Conservation (phyloP, 78 protist genomes). For the Dictyostelium intermedium region DNA sequence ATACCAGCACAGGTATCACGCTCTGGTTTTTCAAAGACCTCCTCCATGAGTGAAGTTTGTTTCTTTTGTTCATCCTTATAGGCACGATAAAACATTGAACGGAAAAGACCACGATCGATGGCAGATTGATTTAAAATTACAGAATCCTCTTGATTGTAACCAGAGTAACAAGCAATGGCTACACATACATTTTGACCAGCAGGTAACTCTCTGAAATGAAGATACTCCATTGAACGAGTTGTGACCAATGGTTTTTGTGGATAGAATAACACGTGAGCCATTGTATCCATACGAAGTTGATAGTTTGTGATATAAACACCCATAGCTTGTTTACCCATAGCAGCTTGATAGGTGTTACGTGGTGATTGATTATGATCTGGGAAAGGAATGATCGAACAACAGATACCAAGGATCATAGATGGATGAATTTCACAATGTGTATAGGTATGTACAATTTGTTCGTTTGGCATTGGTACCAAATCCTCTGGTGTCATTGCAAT, state of each 20-base stretch:
- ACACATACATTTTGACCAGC: slow-evolving; percentile 99
- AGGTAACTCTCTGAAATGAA: slow-evolving; percentile 82
- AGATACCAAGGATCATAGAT: slow-evolving; percentile 97
- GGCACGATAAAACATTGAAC: slow-evolving; percentile 96
- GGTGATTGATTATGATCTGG: slow-evolving; percentile 99
- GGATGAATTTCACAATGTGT: slow-evolving; percentile 99
- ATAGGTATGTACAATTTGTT: slow-evolving; percentile 60
- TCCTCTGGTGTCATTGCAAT: slow-evolving; percentile 87
- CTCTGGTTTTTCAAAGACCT: slow-evolving; percentile 63
- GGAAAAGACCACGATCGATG: slow-evolving; percentile 98
- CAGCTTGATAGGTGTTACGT: slow-evolving; percentile 99
- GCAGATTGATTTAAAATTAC: slow-evolving; percentile 97
- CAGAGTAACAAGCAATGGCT: slow-evolving; percentile 99
- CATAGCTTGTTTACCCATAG: slow-evolving; percentile 99
- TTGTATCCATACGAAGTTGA: slow-evolving; percentile 98
- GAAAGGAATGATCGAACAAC: slow-evolving; percentile 97
- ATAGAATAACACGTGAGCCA: slow-evolving; percentile 93
- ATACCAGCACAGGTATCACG: slow-evolving; percentile 24
- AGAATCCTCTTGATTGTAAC: slow-evolving; percentile 99
- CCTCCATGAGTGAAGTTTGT: slow-evolving; percentile 71
- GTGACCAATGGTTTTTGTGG: slow-evolving; percentile 97
- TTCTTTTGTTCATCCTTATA: slow-evolving; percentile 77
- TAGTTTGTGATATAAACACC: slow-evolving; percentile 98
- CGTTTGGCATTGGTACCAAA: slow-evolving; percentile 66
- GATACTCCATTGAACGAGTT: slow-evolving; percentile 94